Evolutionary conservation across 345 rosid species (phyloP).

Genomic region (Corchorus capsularis): DNA sequence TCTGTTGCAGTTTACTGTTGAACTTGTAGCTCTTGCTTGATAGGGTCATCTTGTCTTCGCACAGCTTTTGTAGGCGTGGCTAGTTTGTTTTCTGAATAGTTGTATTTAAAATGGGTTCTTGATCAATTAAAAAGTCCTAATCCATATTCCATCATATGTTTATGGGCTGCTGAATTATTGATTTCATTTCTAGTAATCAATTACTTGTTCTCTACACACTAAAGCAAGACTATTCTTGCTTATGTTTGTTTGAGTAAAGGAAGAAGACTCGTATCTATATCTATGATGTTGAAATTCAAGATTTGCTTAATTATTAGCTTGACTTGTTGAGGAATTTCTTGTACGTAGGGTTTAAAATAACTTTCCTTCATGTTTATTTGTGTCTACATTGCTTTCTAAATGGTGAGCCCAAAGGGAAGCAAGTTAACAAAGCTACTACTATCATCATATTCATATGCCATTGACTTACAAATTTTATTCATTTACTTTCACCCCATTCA

Average conservation of each 20-base stretch:
- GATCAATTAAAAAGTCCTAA: neutral
- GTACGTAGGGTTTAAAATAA: neutral
- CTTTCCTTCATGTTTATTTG: neutral
- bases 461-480: neutral
- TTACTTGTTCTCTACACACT: neutral
- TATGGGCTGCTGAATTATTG: neutral
- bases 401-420: neutral
- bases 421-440: neutral
- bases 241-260: too few relatives aligned
- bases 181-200: neutral
- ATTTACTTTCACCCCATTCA: neutral
- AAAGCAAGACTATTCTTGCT: too few relatives aligned
- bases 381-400: neutral
- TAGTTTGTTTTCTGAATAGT: neutral
- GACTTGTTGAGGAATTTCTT: too few relatives aligned
- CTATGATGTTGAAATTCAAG: too few relatives aligned
- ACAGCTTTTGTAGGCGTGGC: neutral
- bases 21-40: neutral
- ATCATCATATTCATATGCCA: neutral
- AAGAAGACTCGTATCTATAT: too few relatives aligned
- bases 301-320: too few relatives aligned
- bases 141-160: too few relatives aligned
- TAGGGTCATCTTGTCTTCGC: neutral
- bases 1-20: neutral
- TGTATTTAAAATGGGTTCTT: neutral